These are phyloP conservation scores for Kuraishia ogatae DNA, from an alignment of 805 yeast species.

Conservation along the genomic window DNA sequence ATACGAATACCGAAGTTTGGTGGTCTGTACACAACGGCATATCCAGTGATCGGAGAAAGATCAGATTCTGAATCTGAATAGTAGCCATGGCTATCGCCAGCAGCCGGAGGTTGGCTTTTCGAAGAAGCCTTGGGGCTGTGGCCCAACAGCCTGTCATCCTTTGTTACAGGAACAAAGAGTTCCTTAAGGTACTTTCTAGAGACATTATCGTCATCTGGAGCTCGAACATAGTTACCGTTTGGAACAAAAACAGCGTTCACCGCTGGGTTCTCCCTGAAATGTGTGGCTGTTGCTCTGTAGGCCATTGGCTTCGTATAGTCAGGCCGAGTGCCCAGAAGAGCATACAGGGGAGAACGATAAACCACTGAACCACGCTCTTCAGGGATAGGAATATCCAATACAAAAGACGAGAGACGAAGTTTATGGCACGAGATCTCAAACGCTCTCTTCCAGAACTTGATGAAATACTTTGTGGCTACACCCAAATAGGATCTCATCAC, in stretches of 20 bases:
- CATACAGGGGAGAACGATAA: constrained; percentile 41
- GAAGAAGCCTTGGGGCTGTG: constrained; percentile 26
- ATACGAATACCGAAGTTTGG: constrained; percentile 62
- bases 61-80: constrained; percentile 28
- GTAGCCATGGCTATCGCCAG: constrained; percentile 2
- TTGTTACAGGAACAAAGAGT: constrained; percentile 77
- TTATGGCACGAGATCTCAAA: constrained; percentile 46
- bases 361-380: constrained; percentile 63
- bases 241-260: constrained; percentile 59
- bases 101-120: constrained; percentile 25
- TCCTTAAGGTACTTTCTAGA: constrained; percentile 55
- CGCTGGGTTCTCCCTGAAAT: constrained; percentile 32
- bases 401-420: constrained; percentile 75
- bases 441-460: constrained; percentile 48
- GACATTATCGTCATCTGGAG: constrained; percentile 76
- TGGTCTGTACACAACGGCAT: constrained; percentile 81
- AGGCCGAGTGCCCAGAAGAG: constrained; percentile 35
- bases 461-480: not conserved
- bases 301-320: constrained; percentile 50
- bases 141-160: constrained; percentile 55
- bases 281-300: constrained; percentile 29
- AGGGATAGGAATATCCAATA: constrained; percentile 52
- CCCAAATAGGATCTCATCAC: constrained; percentile 19
- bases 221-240: constrained; percentile 77
- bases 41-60: constrained; percentile 26